Base-by-base conservation (phyloP, 345 rosid genomes). In the Eucalyptus melliodora region DNA sequence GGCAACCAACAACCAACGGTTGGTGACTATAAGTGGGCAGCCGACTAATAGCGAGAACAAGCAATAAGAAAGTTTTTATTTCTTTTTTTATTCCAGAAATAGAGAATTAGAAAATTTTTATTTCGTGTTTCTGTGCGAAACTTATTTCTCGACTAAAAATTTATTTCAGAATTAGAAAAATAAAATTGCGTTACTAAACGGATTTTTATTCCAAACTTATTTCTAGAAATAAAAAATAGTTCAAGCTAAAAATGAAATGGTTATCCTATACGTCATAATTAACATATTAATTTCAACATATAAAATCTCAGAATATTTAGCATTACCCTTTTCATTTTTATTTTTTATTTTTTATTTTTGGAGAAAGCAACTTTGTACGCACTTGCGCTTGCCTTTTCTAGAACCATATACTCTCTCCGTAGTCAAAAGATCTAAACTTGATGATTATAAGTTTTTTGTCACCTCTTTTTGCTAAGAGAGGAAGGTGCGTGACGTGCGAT, bases 121-220 rank as follows among this genome's bases (percentile, higher is more conserved):
- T 53, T 8, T 53, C 11, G 2, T 19, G 10, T 53, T 19, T 53
- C 8, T 53, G 24, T 53, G 7, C 10, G 0, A 19, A 53, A 19
- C 59, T 19, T 53, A 53, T 19, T 53, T 19, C 59, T 19, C 1
- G 8, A 53, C 24, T 53, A 53, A 19, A 53, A 3, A 17, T 3
- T 53, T 53, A 53, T 51, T 51, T 51, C 55, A 17, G 0, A 51
- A 51, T 51, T 51, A 51, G 9, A 51, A 51, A 51, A 51, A 51
- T 53, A 53, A 53, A 8, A 53, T 53, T 53, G 0, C 9, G 0
- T 53, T 53, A 8, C 2, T 0, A 0, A 53, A 19, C 0, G 0
- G 11, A 53, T 19, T 53, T 53, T 53, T 19, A 53, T 8, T 8
- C 0, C 24, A 53, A 53, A 53, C 0, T 0, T 53, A 53, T 53